These are phyloP conservation scores for Phoenix roebelenii DNA, from an alignment of 176 grass and related monocot species.

Conservation along the genomic window DNA sequence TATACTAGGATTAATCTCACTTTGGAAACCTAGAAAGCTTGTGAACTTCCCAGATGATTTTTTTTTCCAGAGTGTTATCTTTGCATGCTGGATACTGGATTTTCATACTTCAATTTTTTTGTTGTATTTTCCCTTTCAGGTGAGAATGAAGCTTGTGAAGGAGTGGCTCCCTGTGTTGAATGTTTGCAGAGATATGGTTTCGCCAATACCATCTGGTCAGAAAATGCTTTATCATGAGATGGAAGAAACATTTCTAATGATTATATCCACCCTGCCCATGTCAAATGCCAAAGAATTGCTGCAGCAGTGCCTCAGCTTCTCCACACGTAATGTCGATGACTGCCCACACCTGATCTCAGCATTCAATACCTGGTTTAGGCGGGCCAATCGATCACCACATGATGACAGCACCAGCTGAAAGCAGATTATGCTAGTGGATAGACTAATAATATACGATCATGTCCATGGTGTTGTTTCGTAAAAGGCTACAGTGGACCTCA, in stretches of 20 bases:
- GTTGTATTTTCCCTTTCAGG: conserved; percentile 26
- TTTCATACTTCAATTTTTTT: neutral
- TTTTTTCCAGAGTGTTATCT: too few species aligned
- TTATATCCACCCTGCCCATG: conserved; percentile 69
- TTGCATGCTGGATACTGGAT: too few species aligned
- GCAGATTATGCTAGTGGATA: too few species aligned
- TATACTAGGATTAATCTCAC: too few species aligned
- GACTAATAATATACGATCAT: too few species aligned
- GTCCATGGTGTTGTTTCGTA: too few species aligned
- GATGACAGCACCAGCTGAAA: neutral
- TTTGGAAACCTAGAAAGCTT: too few species aligned
- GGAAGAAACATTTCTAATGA: conserved; percentile 73
- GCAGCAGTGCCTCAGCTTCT: conserved; percentile 74
- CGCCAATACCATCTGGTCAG: conserved; percentile 44
- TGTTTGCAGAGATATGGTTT: conserved; percentile 50
- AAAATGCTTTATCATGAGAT: conserved; percentile 58
- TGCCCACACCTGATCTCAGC: conserved; percentile 34
- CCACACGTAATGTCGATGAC: conserved; percentile 51
- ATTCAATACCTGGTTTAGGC: conserved; percentile 45
- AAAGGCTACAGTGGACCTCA: too few species aligned
- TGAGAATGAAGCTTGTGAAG: conserved; percentile 61
- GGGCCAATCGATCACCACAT: conserved; percentile 31
- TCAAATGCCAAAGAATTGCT: conserved; percentile 58
- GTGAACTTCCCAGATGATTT: too few species aligned
- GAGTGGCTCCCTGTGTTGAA: conserved; percentile 86